Conservation (phyloP, 371 early-diverging fungal species). For the Thermomucor indicae-seudaticae region DNA sequence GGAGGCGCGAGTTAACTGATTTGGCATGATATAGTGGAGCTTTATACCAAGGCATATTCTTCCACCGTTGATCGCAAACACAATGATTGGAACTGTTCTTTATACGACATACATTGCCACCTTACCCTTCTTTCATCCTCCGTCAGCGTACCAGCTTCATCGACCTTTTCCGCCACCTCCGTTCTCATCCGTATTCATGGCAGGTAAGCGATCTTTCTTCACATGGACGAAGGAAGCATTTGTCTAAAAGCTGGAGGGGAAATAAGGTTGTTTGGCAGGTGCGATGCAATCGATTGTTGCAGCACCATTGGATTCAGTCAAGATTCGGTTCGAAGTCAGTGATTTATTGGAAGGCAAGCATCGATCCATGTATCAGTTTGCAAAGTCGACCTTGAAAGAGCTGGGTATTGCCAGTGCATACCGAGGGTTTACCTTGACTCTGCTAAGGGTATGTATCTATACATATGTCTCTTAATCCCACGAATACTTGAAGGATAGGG, state of each 20-base stretch:
- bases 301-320: slow-evolving; percentile 71
- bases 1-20: background rate
- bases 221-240: background rate
- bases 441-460: slow-evolving; percentile 46
- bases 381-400: slow-evolving; percentile 57
- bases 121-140: slow-evolving; percentile 54
- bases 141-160: slow-evolving; percentile 50
- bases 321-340: slow-evolving; percentile 71
- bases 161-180: slow-evolving; percentile 59
- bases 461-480: too few species aligned
- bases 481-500: background rate
- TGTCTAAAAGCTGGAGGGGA: too few species aligned
- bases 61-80: slow-evolving; percentile 73
- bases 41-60: slow-evolving; percentile 71
- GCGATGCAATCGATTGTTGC: slow-evolving; percentile 73
- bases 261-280: slow-evolving; percentile 65
- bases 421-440: slow-evolving; percentile 65
- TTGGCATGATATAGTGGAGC: slow-evolving; percentile 32
- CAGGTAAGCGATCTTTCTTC: slow-evolving; percentile 25
- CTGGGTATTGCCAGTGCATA: slow-evolving; percentile 64
- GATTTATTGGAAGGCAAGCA: slow-evolving; percentile 74
- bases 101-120: slow-evolving; percentile 56
- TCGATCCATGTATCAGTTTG: slow-evolving; percentile 65
- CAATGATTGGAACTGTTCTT: slow-evolving; percentile 68
- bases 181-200: slow-evolving; percentile 53